Percentiles rank a stretch among this genome's conserved stretches.
Evolutionary conservation across 345 rosid genomes (phyloP).

Genomic region (Eucalyptus pauciflora): DNA sequence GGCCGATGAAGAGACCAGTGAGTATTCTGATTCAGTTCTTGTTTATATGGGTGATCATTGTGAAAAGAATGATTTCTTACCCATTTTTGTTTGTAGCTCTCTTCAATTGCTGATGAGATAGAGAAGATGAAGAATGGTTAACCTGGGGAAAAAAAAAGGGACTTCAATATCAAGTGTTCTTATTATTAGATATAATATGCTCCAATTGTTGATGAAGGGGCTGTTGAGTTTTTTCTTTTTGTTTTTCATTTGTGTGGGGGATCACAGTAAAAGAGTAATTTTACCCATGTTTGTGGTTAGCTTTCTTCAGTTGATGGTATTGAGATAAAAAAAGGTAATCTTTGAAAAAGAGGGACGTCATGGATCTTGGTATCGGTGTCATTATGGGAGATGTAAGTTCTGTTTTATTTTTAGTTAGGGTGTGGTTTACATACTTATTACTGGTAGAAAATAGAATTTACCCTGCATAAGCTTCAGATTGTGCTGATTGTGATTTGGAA

Average conservation of each 20-base stretch:
- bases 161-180: neutral
- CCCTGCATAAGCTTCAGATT: neutral
- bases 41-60: neutral
- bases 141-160: neutral
- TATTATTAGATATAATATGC: neutral
- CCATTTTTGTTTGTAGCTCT: neutral
- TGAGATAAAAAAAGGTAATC: neutral
- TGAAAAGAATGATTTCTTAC: neutral
- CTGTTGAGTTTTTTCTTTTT: neutral
- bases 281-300: neutral
- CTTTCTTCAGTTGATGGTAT: neutral
- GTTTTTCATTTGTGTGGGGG: neutral
- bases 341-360: neutral
- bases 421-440: neutral
- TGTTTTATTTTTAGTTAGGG: neutral
- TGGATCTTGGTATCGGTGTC: neutral
- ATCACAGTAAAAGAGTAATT: neutral
- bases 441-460: neutral
- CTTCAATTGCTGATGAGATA: neutral
- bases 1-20: slow-evolving; percentile 81
- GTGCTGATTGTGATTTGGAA: neutral
- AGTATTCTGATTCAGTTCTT: neutral
- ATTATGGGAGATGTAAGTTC: neutral
- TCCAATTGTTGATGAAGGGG: neutral
- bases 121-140: neutral